phyloP scores from a whole-genome alignment of 1,284 basidiomycete genomes.

The Cryptococcus amylolentus region DNA sequence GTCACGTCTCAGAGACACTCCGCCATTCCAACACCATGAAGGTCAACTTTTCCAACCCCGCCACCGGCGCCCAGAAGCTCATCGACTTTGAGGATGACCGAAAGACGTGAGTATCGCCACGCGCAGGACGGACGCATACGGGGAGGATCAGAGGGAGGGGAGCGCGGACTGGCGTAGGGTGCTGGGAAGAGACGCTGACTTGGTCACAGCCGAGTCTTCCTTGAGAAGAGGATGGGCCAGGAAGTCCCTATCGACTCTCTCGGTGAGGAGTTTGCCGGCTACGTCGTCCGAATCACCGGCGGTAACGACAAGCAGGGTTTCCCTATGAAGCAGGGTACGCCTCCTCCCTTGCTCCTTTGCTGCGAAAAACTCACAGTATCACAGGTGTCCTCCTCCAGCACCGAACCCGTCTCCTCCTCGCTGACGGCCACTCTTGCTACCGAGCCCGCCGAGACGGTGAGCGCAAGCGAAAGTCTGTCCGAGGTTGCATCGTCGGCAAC shows the following conservation, averaged over 20 bases:
- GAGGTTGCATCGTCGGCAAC: conserved; percentile 94
- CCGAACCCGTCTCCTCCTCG: conserved; percentile 90
- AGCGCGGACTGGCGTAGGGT: not conserved
- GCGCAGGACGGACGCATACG: not conserved
- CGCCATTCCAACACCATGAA: conserved; percentile 63
- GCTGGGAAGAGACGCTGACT: not conserved
- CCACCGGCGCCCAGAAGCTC: conserved; percentile 95
- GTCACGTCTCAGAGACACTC: too few relatives aligned
- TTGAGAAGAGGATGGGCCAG: conserved; percentile 93
- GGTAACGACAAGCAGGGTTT: conserved; percentile 64
- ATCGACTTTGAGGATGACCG: conserved; percentile 92
- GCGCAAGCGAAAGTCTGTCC: conserved; percentile 92
- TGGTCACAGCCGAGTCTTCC: conserved; percentile 74
- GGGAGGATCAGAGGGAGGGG: not conserved
- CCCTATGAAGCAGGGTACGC: conserved; percentile 99
- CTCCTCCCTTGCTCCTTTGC: conserved; percentile 37
- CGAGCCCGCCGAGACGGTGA: conserved; percentile 88
- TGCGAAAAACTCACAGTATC: conserved; percentile 1
- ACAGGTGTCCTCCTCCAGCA: conserved; percentile 89
- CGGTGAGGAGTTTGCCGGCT: conserved; percentile 96
- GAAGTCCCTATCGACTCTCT: conserved; percentile 83
- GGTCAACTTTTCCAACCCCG: conserved; percentile 95
- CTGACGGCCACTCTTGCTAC: conserved; percentile 97
- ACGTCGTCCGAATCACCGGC: conserved; percentile 94
- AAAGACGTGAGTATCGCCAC: conserved; percentile 62